Evolutionary conservation across 441 rosid species (phyloP), one percentile per base, ranked within the genome.

Genomic region (Croton laevigatus): DNA sequence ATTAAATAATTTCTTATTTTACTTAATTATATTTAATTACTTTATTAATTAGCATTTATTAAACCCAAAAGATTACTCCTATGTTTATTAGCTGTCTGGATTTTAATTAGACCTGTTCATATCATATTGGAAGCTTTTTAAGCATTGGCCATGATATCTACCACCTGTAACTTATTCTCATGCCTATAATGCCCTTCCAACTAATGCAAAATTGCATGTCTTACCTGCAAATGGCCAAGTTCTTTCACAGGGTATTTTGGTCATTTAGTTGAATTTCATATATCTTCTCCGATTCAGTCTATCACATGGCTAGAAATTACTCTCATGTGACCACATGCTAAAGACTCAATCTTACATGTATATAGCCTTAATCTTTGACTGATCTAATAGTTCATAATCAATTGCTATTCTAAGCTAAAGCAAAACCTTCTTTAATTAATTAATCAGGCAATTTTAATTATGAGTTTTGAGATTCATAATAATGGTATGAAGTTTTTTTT

Each of bases 261-360:
- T 66, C 68, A 73, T 38, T 16, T 23, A 8, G 11, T 17, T 59
- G 20, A 17, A 45, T 10, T 6, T 40, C n/a, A 40, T 44, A 17
- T 46, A 54, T 68, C 20, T 70, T 62, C 32, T 77, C n/a, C n/a
- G 81, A 59, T 77, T 72, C 61, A 81, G 80, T 27, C 51, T 27
- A 6, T 77, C 91, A 83, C 91, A 83, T 87, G 91, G 85, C 78
- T 63, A 48, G 72, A 69, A 80, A 73, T 78, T 76, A 71, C 73
- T 71, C 72, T 81, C 87, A 78, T 84, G 87, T 82, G 89, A 51
- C 74, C 85, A 82, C 91, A 81, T 82, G 87, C 71, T 34, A 46
- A 46, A 1, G 72, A 62, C 73, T 76, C 78, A 78, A 73, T 75
- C 65, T 37, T 60, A 17, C 44, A 36, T 46, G 74, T 27, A 27